Evolutionary conservation across 345 rosid genomes (phyloP), one percentile per base, ranked within the genome.

Genomic region (Eucalyptus erythrocorys): DNA sequence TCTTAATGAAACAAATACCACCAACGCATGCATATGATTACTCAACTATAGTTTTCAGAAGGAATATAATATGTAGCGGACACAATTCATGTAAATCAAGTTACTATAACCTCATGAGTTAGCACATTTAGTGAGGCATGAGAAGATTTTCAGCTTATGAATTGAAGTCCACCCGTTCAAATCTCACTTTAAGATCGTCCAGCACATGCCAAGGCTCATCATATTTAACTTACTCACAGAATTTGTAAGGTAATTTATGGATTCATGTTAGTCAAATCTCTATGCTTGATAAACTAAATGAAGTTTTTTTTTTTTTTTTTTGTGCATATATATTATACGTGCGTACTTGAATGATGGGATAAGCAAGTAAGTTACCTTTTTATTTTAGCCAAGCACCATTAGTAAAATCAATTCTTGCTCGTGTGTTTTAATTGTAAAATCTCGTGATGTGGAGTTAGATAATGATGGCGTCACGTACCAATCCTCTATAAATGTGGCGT

Each of bases 151-250:
- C 43, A 8, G 24, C 26, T 68, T 68, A 34, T 68, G 26, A 34
- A 34, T 6, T 17, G 6, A 37, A 71, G 43, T 5, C 13, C 14
- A 37, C 10, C 13, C 0, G 2, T 5, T 34, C 43, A 71, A 71
- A 71, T 5, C 26, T 0, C 40, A 9, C 79, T 68, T 32, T 68
- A 68, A 34, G 13, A 0, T 6, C 4, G 0, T 51, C 55, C 1
- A 1, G 24, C 40, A 5, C 24, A 9, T 71, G 43, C 81, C 43
- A 71, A 68, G 43, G 12, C 80, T 37, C 43, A 17, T 1, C 43
- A 34, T 2, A 32, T 2, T 66, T 66, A 66, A 68, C 42, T 16
- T 4, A 19, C 0, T 34, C 43, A 17, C 1, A 5, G 80, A 68
- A 5, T 40, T 34, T 34, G 7, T 21, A 34, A 17, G 7, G 80